phyloP scores from a whole-genome alignment of 78 protist species.

The Dictyostelium citrinum region DNA sequence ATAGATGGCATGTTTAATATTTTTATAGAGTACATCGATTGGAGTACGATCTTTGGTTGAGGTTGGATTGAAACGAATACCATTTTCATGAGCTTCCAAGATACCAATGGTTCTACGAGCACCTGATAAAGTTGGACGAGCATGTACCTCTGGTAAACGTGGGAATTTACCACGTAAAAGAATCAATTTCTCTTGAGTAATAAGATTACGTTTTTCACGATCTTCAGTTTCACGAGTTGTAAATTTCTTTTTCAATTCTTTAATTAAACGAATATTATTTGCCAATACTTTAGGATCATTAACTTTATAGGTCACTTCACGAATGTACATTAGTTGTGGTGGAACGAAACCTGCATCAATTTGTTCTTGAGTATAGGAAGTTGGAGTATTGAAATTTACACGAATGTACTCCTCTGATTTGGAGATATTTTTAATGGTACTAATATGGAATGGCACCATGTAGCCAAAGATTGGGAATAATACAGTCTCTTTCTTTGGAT shows the following conservation, averaged over 20 bases:
- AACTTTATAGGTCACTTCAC: constrained; percentile 85
- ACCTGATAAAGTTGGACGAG: constrained; percentile 83
- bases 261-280: constrained; percentile 61
- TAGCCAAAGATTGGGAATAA: constrained; percentile 91
- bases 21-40: constrained; percentile 89
- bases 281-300: constrained; percentile 38
- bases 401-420: constrained; percentile 84
- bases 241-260: constrained; percentile 84
- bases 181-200: constrained; percentile 86
- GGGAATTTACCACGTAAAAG: constrained; percentile 69
- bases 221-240: constrained; percentile 35
- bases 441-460: constrained; percentile 93
- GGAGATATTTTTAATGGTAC: constrained; percentile 86
- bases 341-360: constrained; percentile 16
- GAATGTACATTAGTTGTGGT: constrained; percentile 74
- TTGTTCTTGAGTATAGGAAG: constrained; percentile 23
- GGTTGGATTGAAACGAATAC: constrained; percentile 89
- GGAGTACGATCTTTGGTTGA: constrained; percentile 40
- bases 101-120: constrained; percentile 84
- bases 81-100: constrained; percentile 94
- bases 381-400: constrained; percentile 87
- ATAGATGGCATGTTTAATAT: constrained; percentile 94
- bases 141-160: constrained; percentile 71
- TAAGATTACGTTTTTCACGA: constrained; percentile 66
- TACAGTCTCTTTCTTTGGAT: constrained; percentile 75